phyloP scores from a whole-genome alignment of 345 rosid species.

The Syzygium oleosum region DNA sequence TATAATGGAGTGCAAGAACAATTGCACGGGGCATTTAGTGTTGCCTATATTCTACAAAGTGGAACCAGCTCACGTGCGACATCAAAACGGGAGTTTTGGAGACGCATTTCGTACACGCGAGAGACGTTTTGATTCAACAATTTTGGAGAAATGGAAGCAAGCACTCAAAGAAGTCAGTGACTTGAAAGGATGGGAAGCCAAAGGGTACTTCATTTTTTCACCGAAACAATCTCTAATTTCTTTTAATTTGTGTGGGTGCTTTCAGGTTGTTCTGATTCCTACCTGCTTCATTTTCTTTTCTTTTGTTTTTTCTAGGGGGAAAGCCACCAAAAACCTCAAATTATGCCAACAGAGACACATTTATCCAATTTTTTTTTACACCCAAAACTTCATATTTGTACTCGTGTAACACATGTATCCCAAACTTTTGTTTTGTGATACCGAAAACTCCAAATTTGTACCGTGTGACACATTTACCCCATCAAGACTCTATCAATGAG shows the following conservation, averaged over 20 bases:
- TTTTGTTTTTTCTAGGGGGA: background rate
- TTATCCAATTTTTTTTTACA: no score
- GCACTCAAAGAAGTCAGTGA: background rate
- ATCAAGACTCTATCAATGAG: background rate
- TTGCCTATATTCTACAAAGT: no score
- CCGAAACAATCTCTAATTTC: background rate
- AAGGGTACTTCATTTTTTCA: background rate
- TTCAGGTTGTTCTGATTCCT: background rate
- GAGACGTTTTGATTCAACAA: background rate
- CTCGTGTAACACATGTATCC: no score
- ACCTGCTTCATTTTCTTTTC: background rate
- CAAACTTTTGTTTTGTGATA: background rate
- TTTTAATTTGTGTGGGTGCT: background rate
- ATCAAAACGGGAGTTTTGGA: background rate
- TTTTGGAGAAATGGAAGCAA: background rate
- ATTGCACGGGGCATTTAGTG: no score
- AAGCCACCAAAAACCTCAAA: background rate
- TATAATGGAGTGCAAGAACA: no score
- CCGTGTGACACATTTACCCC: background rate
- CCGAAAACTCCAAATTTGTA: background rate
- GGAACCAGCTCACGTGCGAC: background rate
- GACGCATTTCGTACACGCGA: background rate
- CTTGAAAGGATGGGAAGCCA: background rate
- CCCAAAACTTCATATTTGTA: no score
- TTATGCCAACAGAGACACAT: no score